These are phyloP conservation scores for Cystofilobasidium ferigula DNA, from an alignment of 768 basidiomycete genomes.

Conservation along the genomic window DNA sequence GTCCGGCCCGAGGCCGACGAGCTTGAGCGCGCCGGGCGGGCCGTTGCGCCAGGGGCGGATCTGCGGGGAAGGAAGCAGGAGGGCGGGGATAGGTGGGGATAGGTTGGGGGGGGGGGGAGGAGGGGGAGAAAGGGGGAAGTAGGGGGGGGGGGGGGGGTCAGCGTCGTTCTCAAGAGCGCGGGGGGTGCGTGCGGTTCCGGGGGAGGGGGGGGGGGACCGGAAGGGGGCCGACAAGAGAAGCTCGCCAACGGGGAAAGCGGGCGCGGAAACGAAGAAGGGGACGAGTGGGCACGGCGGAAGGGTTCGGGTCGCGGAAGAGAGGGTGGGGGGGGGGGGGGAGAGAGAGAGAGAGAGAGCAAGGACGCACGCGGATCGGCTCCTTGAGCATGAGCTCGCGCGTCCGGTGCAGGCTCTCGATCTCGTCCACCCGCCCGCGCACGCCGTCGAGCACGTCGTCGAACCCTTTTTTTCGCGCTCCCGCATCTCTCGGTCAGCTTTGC, in stretches of 20 bases:
- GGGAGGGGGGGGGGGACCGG: too few relatives aligned
- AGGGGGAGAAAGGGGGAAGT: not conserved
- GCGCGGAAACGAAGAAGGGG: not conserved
- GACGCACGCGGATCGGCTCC: constrained; percentile 6
- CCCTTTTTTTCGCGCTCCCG: constrained; percentile 48
- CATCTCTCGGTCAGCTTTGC: too few relatives aligned
- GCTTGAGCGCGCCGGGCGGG: not conserved
- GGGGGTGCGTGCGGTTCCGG: too few relatives aligned
- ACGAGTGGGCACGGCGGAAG: not conserved
- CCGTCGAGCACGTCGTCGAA: constrained; percentile 67
- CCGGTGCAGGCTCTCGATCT: constrained; percentile 73
- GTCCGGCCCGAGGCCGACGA: not conserved
- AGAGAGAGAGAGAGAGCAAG: not conserved
- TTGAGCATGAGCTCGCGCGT: constrained; percentile 62
- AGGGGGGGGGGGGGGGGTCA: too few relatives aligned
- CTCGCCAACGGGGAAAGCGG: too few relatives aligned
- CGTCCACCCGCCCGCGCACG: constrained; percentile 66
- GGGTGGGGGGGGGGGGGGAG: not conserved
- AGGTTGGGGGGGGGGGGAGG: not conserved
- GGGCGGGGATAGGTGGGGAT: not conserved
- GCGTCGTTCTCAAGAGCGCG: too few relatives aligned
- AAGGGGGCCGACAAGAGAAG: too few relatives aligned
- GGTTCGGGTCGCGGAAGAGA: too few relatives aligned
- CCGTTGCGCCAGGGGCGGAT: not conserved
- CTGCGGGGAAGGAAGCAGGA: not conserved